Evolutionary conservation across 75 land plant species (phyloP).

Genomic region (Ceratopteris richardii): DNA sequence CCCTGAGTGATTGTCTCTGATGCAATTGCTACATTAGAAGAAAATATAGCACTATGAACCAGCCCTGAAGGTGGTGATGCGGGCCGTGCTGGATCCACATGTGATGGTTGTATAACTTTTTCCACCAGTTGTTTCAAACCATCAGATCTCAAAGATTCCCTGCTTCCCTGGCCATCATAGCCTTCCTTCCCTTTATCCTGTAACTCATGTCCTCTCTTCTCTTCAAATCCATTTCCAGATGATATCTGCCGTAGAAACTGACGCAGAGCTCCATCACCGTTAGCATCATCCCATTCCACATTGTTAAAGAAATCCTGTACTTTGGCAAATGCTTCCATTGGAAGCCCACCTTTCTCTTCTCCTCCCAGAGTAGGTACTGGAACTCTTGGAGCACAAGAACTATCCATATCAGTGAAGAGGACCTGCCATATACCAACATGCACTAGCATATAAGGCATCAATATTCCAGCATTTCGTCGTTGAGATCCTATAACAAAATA

Average conservation of each 20-base stretch:
- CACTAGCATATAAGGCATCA: background rate
- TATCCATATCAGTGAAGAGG: slow-evolving; percentile 87
- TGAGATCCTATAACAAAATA: slow-evolving; percentile 18
- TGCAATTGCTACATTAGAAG: too few species aligned
- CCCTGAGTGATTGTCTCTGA: too few species aligned
- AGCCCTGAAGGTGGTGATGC: background rate
- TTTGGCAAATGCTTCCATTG: slow-evolving; percentile 87
- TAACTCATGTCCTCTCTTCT: slow-evolving; percentile 4
- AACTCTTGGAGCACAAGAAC: slow-evolving; percentile 30
- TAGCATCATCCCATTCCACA: slow-evolving; percentile 63
- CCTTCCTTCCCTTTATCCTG: too few species aligned
- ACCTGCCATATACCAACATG: slow-evolving; percentile 39
- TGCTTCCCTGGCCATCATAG: background rate
- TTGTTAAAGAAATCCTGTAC: slow-evolving; percentile 82
- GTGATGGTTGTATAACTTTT: background rate
- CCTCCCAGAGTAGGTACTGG: slow-evolving; percentile 37
- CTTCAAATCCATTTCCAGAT: slow-evolving; percentile 22
- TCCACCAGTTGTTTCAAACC: slow-evolving; percentile 7
- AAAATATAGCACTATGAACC: too few species aligned
- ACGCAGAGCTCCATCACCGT: slow-evolving; percentile 47
- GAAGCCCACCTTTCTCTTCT: slow-evolving; percentile 83
- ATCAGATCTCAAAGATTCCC: background rate
- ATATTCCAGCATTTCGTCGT: background rate
- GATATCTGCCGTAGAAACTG: slow-evolving; percentile 54
- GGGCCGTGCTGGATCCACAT: background rate